Evolutionary conservation across 768 basidiomycete species (phyloP), one percentile per base, ranked within the genome.

Genomic region (Tricholoma sp.): DNA sequence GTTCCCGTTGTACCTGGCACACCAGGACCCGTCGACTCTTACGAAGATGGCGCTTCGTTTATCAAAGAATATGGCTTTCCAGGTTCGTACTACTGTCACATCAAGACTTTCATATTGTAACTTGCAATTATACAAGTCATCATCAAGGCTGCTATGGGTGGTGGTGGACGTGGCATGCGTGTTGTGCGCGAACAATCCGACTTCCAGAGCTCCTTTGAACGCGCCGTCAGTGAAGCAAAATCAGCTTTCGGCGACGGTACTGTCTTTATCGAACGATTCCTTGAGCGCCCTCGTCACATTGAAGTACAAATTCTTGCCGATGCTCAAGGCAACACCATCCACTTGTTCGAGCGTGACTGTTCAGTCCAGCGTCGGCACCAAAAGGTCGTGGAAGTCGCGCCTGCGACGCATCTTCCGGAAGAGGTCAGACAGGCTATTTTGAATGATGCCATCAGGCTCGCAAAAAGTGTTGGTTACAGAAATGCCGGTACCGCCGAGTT

Each of bases 81-180:
- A 66, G 85, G 89, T 87, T 56, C 60, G 74, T 68, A 29, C 50
- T 31, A 29, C 49, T 42, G 29, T 49, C 33, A 28, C 32, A 9
- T 31, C 28, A 24, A 31, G 2, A 37, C 47, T 50, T 11, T 32
- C 6, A 44, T 52, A 12, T 56, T 50, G 52, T 42, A 48, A 63
- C 15, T 52, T 29, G 44, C 20, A 18, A n/a, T 56, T 49, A 17
- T 32, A 36, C 28, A 49, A 87, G 94, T 99, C 54, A 98, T 99
- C 71, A 98, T 99, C 83, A 99, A 98, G 76, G 97, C 97, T 37
- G 96, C 96, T 8, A 95, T 97, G 91, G 96, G 96, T 57, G 96
- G 95, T 57, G 96, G 96, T 64, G 97, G 97, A 53, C 92, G 96
- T 63, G 97, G 97, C 58, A 99, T 98, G 97, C 91, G 97, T 66